Base-by-base conservation (phyloP, 805 yeast genomes). In the Jamesozyma hellenica region DNA sequence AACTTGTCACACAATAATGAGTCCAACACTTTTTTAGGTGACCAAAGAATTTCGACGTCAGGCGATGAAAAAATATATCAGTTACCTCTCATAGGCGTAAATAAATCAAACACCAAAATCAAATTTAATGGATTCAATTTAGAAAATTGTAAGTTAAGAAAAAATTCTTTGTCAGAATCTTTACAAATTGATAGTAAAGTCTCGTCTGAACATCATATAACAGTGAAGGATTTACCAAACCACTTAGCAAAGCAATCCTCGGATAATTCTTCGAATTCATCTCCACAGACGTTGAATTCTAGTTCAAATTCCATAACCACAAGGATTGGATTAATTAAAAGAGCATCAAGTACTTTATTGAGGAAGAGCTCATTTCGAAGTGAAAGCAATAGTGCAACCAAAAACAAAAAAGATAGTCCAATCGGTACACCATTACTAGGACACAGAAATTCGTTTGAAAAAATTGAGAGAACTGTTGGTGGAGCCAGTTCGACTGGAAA, bases 321-420 rank as follows among this genome's bases (percentile, higher is more conserved):
- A 38, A 53, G 46, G 34, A 34, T 48, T 6, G 60, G 60, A 9
- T 40, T 59, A 21, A 38, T 59, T 13, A 52, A 53, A 36, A 52
- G 63, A 36, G 63, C 63, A 0, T 59, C 64, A 0, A 55, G 56
- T 36, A 53, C 57, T 3, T 41, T 59, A 18, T 35, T 57, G 21
- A 46, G 60, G 28, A 59, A 55, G 36, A 46, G 53, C 2, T 56
- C 64, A 4, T 27, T 51, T 13, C 49, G 45, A 30, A 35, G 17
- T 35, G 37, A 35, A 25, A 4, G 17, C 17, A 17, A 4, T 16
- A 29, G 17, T n/a, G 4, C 32, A 10, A 29, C 6, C 7, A n/a
- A 7, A 15, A 31, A 18, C 11, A 11, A 23, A 3, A 29, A 29
- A 6, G 15, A 29, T 29, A 31, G 34, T 31, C 34, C 25, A 11